A percentile compares a stretch with the other conserved stretches of the same genome.
phyloP scores from a whole-genome alignment of 2,329 filamentous ascomycete species.

The Thielaviopsis musarum region DNA sequence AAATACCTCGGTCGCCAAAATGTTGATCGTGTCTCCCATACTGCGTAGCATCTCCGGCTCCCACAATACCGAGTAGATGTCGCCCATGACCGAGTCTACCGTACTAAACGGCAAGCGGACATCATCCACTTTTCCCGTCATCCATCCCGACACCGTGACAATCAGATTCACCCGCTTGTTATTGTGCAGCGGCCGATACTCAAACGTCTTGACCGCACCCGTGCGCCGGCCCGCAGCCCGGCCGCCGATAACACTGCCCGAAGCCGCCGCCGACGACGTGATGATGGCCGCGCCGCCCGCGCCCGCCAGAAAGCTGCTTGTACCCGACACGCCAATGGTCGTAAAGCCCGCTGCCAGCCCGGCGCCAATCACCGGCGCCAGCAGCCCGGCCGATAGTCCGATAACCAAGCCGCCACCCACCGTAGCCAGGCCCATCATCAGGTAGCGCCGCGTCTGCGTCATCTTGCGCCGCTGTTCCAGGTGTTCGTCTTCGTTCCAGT shows the following conservation, averaged over 20 bases:
- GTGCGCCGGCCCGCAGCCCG: constrained; percentile 76
- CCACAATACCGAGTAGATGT: constrained; percentile 93
- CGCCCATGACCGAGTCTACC: constrained; percentile 92
- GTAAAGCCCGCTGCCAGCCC: constrained; percentile 90
- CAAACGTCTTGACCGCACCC: constrained; percentile 86
- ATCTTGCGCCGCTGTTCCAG: constrained; percentile 72
- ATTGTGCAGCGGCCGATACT: constrained; percentile 91
- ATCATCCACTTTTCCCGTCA: constrained; percentile 95
- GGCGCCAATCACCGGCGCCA: constrained; percentile 86
- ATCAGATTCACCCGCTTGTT: constrained; percentile 96
- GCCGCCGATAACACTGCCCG: constrained; percentile 72
- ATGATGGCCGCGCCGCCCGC: constrained; percentile 88
- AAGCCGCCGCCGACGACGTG: constrained; percentile 72
- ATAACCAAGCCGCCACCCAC: constrained; percentile 92
- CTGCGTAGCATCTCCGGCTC: constrained; percentile 95
- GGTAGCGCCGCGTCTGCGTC: constrained; percentile 65
- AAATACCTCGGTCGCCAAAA: constrained; percentile 85
- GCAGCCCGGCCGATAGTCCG: constrained; percentile 76
- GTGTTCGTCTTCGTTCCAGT: constrained; percentile 93
- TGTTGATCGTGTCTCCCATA: constrained; percentile 98
- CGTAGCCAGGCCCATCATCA: constrained; percentile 93
- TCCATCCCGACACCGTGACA: constrained; percentile 90
- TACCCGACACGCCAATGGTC: constrained; percentile 83
- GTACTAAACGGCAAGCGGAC: constrained; percentile 92
- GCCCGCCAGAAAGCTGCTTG: constrained; percentile 74